Evolutionary conservation across 139 green algal species (phyloP).

Genomic region (Coelastrella sp.): DNA sequence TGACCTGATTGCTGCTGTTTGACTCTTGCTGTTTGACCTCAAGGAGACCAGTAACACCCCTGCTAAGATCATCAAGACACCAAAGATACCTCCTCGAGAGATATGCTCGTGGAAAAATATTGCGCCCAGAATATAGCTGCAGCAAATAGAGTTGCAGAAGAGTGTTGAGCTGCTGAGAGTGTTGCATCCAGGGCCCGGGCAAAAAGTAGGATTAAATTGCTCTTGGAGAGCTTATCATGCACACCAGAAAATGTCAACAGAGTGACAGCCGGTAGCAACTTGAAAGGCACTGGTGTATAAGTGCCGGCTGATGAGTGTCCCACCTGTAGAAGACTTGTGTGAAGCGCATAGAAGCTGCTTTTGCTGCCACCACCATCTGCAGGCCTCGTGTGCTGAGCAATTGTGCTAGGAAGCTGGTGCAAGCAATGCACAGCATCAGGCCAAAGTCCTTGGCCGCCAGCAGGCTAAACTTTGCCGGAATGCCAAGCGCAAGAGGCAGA

Average conservation of each 20-base stretch:
- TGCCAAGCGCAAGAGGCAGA: neutral
- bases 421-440: constrained; percentile 22
- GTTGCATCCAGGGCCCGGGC: no score
- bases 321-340: constrained; percentile 30
- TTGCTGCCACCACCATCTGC: constrained; percentile 35
- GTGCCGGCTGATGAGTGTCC: neutral
- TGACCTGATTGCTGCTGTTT: neutral
- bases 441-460: neutral
- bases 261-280: neutral
- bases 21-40: neutral
- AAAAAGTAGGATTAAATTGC: no score
- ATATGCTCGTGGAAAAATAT: constrained; percentile 32
- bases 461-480: constrained; percentile 13
- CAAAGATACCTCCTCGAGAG: neutral
- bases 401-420: constrained; percentile 31
- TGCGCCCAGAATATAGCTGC: constrained; percentile 27
- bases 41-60: constrained; percentile 30
- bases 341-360: constrained; percentile 40
- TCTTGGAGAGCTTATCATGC: no score
- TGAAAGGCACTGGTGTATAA: no score
- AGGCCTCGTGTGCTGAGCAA: constrained; percentile 29
- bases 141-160: neutral
- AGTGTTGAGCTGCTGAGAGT: neutral
- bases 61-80: neutral
- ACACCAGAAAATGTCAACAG: no score